Percentiles rank a stretch among this genome's conserved stretches.
Conservation (phyloP, 1,284 basidiomycete genomes). For the Phylloboletellus chloephorus region DNA sequence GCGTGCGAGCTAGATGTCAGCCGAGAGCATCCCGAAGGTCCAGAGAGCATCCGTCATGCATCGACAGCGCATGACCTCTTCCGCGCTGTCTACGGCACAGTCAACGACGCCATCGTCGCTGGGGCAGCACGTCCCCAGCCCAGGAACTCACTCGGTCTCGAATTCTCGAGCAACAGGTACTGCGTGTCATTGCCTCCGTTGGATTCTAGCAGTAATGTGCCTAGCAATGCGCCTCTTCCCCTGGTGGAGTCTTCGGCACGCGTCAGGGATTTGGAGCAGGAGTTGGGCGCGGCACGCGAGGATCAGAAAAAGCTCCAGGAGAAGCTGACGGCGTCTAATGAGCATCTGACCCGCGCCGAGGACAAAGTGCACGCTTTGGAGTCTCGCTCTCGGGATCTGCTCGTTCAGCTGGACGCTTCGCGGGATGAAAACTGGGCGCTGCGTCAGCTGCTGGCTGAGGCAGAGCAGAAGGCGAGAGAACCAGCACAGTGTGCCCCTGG, state of each 20-base stretch:
- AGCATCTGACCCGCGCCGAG: conserved; percentile 16
- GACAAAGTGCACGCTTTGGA: conserved; percentile 17
- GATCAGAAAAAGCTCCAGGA: conserved; percentile 17
- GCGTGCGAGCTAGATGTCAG: conserved; percentile 32
- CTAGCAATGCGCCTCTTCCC: conserved; percentile 2
- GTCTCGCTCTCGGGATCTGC: conserved; percentile 18
- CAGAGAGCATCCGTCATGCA: conserved; percentile 20
- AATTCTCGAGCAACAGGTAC: conserved; percentile 18
- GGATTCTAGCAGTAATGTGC: background rate
- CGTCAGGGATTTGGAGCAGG: conserved; percentile 23
- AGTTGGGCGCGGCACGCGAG: conserved; percentile 14
- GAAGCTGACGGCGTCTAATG: conserved; percentile 16
- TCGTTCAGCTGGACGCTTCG: conserved; percentile 14
- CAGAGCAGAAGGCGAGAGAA: conserved; percentile 23
- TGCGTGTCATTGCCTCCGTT: background rate
- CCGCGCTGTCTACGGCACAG: conserved; percentile 27
- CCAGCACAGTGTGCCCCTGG: conserved; percentile 12
- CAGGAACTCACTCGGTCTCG: conserved; percentile 25
- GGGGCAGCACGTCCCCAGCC: conserved; percentile 11
- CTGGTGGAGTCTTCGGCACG: conserved; percentile 7
- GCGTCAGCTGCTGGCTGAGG: conserved; percentile 22
- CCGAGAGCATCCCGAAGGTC: conserved; percentile 19
- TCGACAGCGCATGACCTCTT: conserved; percentile 26
- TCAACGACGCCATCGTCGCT: conserved; percentile 19
- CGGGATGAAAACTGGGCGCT: conserved; percentile 21